Evolutionary conservation across 164 flowering plant species (phyloP), one percentile per base, ranked within the genome.

Genomic region (Macadamia integrifolia): DNA sequence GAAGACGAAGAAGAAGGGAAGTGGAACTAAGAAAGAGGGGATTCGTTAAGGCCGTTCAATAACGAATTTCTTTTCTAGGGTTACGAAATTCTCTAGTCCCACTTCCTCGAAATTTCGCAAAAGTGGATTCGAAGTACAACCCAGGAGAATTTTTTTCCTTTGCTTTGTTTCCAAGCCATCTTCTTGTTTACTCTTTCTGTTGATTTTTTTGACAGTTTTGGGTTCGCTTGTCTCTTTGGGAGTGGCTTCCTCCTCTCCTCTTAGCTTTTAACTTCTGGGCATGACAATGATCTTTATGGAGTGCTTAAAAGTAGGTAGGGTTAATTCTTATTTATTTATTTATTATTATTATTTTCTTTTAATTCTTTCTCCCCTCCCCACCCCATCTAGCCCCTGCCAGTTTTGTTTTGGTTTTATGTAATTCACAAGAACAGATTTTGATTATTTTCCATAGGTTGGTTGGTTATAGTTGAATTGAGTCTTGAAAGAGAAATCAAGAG

Each of bases 141-240:
- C 2, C 9, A 42, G 23, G 60, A 49, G 70, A 60, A 68, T n/a
- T 68, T 68, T 30, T 57, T 60, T 60, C 40, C 64, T 31, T 68
- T 60, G 64, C 70, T 68, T 68, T 48, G 70, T 60, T 18, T 68
- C 30, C 58, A 68, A 68, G 70, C 64, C 44, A 59, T 48, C 58
- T 35, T 40, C 28, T 18, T 14, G 29, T 14, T 23, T 30, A n/a
- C 43, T 23, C 65, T 10, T 44, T 62, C 6, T 18, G 40, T 35
- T 35, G 40, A 35, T n/a, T n/a, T 4, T 1, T 35, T 35, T 35
- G 40, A 35, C 40, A 35, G 40, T 35, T 35, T 1, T 35, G 4
- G 40, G 40, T 23, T 18, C 49, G 44, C n/a, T 9, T 30, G 40
- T 46, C 50, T 46, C 50, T 46, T 11, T 46, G 50, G 6, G 12